Base-by-base conservation (phyloP, 176 grass and related monocot species). In the Paspalum vaginatum region DNA sequence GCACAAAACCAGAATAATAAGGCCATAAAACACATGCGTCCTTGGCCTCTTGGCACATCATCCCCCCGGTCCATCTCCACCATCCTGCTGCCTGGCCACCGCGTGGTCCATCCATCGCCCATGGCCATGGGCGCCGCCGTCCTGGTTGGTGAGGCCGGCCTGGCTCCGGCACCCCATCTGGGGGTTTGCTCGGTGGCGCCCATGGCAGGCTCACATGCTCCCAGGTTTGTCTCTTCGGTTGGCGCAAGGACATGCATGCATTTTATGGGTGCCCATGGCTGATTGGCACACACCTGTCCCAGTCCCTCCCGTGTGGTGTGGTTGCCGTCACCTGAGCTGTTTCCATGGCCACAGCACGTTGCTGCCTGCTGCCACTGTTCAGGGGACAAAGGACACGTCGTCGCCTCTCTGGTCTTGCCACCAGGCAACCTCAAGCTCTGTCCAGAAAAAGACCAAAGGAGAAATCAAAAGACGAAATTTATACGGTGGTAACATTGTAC, bases 191-290 rank as follows among this genome's bases (percentile, higher is more conserved):
- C 75, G 14, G 58, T 64, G 46, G 45, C 59, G 47, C 39, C 21
- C 52, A 81, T 77, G 17, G 64, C 32, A 32, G 32, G 32, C 54
- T 82, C 85, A 87, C 72, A 87, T 82, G 85, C 48, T 56, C 73
- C 58, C 73, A 78, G 58, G 58, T 51, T 87, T 87, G 74, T 83
- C 86, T 87, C 80, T 26, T 80, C 74, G 49, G 58, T 47, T n/a
- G n/a, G n/a, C n/a, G 20, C 21, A 47, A 43, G 48, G 52, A 59
- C 61, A 38, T 22, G 65, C 38, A 37, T 13, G 32, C 32, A 32
- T 32, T 32, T 32, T 32, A 32, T 32, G 32, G 32, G 32, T 32
- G 32, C 32, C 32, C 32, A 59, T 17, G 78, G 40, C 51, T 47
- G 71, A 44, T 38, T 46, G 60, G 22, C 38, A 25, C n/a, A 49